Evolutionary conservation across 441 rosid species (phyloP).

Genomic region (Raphanus hybrid): DNA sequence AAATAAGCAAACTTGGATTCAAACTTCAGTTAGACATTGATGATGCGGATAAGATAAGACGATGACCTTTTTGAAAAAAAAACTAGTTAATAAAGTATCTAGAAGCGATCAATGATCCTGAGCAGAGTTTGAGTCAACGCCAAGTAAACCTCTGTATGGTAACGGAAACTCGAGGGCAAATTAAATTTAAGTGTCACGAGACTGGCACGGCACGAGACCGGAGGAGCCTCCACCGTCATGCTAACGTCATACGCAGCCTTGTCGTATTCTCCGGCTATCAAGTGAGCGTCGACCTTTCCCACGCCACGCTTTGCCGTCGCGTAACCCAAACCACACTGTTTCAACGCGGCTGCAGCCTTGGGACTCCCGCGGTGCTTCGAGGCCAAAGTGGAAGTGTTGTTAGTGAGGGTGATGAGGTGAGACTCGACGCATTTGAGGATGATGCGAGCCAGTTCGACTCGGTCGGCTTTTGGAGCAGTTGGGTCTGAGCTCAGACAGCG

Average conservation of each 20-base stretch:
- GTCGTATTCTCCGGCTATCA: conserved; percentile 31
- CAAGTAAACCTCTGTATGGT: conserved; percentile 35
- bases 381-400: conserved; percentile 24
- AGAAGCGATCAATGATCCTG: conserved; percentile 44
- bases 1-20: conserved; percentile 15
- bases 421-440: conserved; percentile 32
- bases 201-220: conserved; percentile 9
- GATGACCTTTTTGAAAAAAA: neutral
- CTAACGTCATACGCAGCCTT: conserved; percentile 36
- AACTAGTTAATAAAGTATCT: conserved; percentile 1
- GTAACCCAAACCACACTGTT: conserved; percentile 30
- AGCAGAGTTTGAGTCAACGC: conserved; percentile 39
- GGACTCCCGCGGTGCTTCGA: conserved; percentile 5
- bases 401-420: conserved; percentile 32
- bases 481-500: conserved; percentile 31
- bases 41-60: neutral
- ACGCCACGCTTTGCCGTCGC: conserved; percentile 30
- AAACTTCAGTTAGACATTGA: neutral
- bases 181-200: conserved; percentile 24
- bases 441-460: conserved; percentile 34
- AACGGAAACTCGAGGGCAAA: conserved; percentile 19
- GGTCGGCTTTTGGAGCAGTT: conserved; percentile 12
- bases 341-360: conserved; percentile 16
- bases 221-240: conserved; percentile 25
- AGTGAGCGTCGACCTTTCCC: conserved; percentile 16